Percentiles rank a stretch among this genome's conserved stretches.
Conservation (phyloP, 83 land plant species). For the Diphasiastrum complanatum region DNA sequence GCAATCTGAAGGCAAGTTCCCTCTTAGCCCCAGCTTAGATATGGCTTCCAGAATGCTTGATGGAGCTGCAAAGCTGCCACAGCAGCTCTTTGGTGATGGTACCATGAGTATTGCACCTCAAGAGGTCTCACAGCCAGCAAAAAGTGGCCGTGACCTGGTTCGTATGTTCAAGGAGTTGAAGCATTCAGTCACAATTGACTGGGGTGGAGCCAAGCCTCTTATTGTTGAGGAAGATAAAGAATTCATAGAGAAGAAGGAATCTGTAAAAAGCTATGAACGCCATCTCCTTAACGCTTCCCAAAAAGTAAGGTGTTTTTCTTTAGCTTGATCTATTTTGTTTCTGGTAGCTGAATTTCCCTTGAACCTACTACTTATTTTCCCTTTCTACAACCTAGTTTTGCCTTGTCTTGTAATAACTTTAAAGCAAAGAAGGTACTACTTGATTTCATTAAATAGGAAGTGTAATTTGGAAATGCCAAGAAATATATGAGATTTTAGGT, state of each 20-base stretch:
- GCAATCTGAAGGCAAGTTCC: constrained; percentile 57
- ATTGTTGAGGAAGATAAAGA: constrained; percentile 85
- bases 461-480: background rate
- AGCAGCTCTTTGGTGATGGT: constrained; percentile 69
- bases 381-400: background rate
- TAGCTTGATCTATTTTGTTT: background rate
- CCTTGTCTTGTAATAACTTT: background rate
- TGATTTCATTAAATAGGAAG: background rate
- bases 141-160: constrained; percentile 78
- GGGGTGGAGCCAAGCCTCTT: constrained; percentile 65
- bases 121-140: constrained; percentile 76
- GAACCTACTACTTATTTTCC: background rate
- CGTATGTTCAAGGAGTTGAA: constrained; percentile 81
- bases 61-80: constrained; percentile 84
- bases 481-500: background rate
- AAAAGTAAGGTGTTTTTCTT: constrained; percentile 41
- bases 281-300: constrained; percentile 72
- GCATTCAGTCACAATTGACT: constrained; percentile 81
- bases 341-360: background rate
- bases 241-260: constrained; percentile 81
- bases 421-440: background rate
- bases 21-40: constrained; percentile 52
- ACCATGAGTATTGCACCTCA: constrained; percentile 34
- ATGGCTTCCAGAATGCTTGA: constrained; percentile 88
- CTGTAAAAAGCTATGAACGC: constrained; percentile 56